phyloP scores from a whole-genome alignment of 345 rosid species.

The Sisymbrium irio region DNA sequence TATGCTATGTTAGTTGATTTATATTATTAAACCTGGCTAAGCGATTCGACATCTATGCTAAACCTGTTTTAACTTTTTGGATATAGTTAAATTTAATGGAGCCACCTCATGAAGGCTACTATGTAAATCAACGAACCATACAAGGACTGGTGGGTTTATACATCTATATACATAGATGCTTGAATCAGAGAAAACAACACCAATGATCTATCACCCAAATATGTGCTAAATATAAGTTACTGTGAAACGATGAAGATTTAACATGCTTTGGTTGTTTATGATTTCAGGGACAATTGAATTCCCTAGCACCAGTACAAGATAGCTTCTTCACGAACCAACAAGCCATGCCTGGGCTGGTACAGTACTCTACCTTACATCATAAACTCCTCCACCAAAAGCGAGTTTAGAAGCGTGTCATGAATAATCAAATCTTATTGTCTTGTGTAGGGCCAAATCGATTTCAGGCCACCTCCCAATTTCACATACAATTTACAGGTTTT shows the following conservation, averaged over 20 bases:
- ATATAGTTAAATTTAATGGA: slow-evolving; percentile 63
- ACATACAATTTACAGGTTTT: slow-evolving; percentile 57
- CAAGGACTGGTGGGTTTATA: slow-evolving; percentile 52
- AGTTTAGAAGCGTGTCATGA: neutral
- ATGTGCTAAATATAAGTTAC: neutral
- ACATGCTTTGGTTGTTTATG: neutral
- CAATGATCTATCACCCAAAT: neutral
- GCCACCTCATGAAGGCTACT: slow-evolving; percentile 66
- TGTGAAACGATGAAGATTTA: neutral
- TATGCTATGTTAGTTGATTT: slow-evolving; percentile 16
- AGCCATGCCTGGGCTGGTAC: slow-evolving; percentile 58
- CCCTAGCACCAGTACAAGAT: slow-evolving; percentile 45
- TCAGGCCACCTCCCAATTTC: slow-evolving; percentile 56
- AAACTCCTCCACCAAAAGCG: neutral
- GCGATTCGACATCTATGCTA: neutral
- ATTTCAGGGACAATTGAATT: slow-evolving; percentile 52
- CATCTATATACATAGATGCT: neutral
- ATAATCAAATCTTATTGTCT: neutral
- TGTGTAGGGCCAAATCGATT: slow-evolving; percentile 52
- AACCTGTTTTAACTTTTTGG: slow-evolving; percentile 32
- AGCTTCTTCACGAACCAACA: slow-evolving; percentile 51
- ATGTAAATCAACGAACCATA: slow-evolving; percentile 52
- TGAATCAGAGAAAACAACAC: neutral
- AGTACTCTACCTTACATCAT: neutral
- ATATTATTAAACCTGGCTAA: neutral